These are phyloP conservation scores for Heteromeles arbutifolia DNA, from an alignment of 306 rosid genomes.

Conservation along the genomic window DNA sequence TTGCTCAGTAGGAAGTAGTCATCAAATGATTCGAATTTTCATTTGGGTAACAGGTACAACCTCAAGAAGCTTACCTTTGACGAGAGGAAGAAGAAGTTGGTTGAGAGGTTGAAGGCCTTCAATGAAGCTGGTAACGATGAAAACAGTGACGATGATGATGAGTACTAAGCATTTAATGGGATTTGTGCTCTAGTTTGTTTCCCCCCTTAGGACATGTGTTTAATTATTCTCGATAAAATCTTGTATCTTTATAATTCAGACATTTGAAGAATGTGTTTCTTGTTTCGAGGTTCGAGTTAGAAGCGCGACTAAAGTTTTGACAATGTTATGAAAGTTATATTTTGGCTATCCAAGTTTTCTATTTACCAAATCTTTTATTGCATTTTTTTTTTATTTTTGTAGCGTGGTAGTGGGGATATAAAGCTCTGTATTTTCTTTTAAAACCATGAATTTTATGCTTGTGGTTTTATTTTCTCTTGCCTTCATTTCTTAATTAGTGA, in stretches of 20 bases:
- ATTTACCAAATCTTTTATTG: not conserved
- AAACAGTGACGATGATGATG: constrained; percentile 36
- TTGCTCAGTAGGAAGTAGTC: not conserved
- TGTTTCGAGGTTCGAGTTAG: constrained; percentile 10
- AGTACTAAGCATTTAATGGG: not conserved
- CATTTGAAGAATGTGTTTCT: not conserved
- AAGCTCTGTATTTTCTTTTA: too few species aligned
- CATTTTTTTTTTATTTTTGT: too few species aligned
- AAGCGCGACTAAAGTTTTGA: constrained; percentile 2
- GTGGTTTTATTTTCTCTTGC: too few species aligned
- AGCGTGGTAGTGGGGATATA: too few species aligned
- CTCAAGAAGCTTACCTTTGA: constrained; percentile 70
- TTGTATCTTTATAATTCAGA: not conserved
- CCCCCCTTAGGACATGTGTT: not conserved
- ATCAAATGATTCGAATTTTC: not conserved
- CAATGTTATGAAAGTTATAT: not conserved
- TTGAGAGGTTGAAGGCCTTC: constrained; percentile 49
- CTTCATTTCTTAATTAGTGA: too few species aligned
- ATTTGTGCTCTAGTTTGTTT: not conserved
- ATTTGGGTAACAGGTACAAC: constrained; percentile 28
- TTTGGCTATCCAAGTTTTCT: not conserved
- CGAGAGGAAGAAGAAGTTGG: constrained; percentile 51
- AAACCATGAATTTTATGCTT: too few species aligned
- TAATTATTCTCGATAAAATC: not conserved
- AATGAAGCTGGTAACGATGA: constrained; percentile 39